These are phyloP conservation scores for Acanthochlamys bracteata DNA, from an alignment of 106 monocot species.

Conservation along the genomic window DNA sequence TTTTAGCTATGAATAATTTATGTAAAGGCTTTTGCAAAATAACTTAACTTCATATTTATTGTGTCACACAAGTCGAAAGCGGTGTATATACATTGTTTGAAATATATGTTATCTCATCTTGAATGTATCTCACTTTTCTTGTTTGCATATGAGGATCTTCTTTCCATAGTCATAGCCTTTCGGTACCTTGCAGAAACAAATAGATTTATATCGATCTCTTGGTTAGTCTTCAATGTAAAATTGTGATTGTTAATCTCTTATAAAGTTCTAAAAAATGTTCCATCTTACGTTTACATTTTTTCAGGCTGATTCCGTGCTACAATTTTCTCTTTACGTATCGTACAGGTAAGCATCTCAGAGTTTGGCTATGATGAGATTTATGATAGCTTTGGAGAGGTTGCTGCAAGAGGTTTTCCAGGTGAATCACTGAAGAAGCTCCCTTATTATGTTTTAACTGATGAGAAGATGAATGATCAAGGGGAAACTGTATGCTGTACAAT, in stretches of 20 bases:
- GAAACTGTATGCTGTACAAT: constrained; percentile 38
- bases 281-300: too few species aligned
- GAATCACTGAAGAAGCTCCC: constrained; percentile 51
- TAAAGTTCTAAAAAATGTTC: background rate
- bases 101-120: too few species aligned
- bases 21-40: too few species aligned
- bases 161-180: background rate
- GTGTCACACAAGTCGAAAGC: too few species aligned
- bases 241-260: background rate
- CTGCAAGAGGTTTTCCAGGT: constrained; percentile 33
- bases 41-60: too few species aligned
- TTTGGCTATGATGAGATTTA: constrained; percentile 32
- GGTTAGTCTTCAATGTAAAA: background rate
- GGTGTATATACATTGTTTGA: too few species aligned
- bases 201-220: background rate
- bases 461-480: constrained; percentile 13
- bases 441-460: constrained; percentile 29
- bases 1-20: too few species aligned
- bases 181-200: background rate
- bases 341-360: constrained; percentile 30
- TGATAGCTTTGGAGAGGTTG: constrained; percentile 37
- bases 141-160: background rate
- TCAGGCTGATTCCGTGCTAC: too few species aligned
- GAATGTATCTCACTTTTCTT: too few species aligned
- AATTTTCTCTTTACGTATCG: background rate